Conservation (phyloP, 2,329 filamentous ascomycete genomes). For the Ophiostoma ulmi region DNA sequence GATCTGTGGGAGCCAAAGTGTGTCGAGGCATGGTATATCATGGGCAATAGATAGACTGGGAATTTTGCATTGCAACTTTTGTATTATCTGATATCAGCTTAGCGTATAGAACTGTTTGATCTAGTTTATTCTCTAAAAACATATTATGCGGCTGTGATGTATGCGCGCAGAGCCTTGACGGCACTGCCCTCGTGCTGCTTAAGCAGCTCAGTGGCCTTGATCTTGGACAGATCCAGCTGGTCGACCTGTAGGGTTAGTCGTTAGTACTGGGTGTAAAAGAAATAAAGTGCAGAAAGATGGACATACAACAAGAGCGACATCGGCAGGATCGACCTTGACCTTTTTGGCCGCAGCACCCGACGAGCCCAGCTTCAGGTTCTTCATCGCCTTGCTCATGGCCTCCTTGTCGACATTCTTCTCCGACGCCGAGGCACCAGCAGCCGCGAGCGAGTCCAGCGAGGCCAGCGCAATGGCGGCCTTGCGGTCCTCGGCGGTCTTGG, state of each 20-base stretch:
- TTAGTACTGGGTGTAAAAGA: background rate
- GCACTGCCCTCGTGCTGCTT: constrained; percentile 66
- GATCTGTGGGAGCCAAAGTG: constrained; percentile 34
- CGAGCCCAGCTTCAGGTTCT: constrained; percentile 47
- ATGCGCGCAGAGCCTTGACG: constrained; percentile 62
- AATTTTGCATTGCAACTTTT: background rate
- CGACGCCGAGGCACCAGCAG: constrained; percentile 39
- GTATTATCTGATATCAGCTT: background rate
- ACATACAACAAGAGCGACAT: constrained; percentile 64
- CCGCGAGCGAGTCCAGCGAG: constrained; percentile 55
- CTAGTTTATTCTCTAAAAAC: background rate
- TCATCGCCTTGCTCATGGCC: constrained; percentile 67
- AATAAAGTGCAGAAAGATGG: background rate
- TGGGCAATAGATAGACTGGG: constrained; percentile 2
- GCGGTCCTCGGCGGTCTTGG: constrained; percentile 68
- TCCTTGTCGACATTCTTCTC: constrained; percentile 62
- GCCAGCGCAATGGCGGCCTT: constrained; percentile 71
- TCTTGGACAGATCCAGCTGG: constrained; percentile 65
- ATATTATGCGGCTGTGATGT: constrained; percentile 30
- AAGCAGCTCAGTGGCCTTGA: constrained; percentile 69
- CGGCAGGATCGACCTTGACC: constrained; percentile 68
- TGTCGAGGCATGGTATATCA: constrained; percentile 27
- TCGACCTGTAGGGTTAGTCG: constrained; percentile 49
- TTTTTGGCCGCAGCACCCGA: constrained; percentile 45
- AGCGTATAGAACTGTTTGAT: background rate